Percentiles rank a stretch among this genome's conserved stretches.
Evolutionary conservation across 2,329 filamentous ascomycete genomes (phyloP).

Genomic region (Pseudogymnoascus sp.): DNA sequence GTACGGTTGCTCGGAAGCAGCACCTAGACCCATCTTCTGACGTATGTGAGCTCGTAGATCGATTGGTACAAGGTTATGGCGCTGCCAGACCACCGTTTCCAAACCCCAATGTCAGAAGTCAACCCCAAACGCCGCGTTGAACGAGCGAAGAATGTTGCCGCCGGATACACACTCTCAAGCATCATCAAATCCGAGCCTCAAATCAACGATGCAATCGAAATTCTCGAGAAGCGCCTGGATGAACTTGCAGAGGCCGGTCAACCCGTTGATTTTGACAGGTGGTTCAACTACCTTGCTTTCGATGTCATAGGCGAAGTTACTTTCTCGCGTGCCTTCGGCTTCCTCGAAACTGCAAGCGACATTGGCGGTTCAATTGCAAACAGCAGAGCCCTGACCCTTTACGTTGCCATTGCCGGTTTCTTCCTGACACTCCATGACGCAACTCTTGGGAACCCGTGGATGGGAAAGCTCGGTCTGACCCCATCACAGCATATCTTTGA

Average conservation of each 20-base stretch:
- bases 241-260: slow-evolving; percentile 13
- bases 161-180: slow-evolving; percentile 29
- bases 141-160: slow-evolving; percentile 29
- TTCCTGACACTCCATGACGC: slow-evolving; percentile 31
- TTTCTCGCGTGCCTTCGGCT: slow-evolving; percentile 24
- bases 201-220: slow-evolving; percentile 26
- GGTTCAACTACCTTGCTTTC: slow-evolving; percentile 23
- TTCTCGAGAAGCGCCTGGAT: slow-evolving; percentile 27
- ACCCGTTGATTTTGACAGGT: slow-evolving; percentile 21
- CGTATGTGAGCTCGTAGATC: background rate
- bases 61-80: slow-evolving; percentile 25
- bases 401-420: slow-evolving; percentile 31
- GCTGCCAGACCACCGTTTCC: slow-evolving; percentile 35
- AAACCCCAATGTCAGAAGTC: slow-evolving; percentile 35
- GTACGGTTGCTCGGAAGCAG: background rate
- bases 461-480: slow-evolving; percentile 31
- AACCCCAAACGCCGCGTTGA: slow-evolving; percentile 32
- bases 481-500: slow-evolving; percentile 35
- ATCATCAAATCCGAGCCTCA: slow-evolving; percentile 25
- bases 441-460: slow-evolving; percentile 33
- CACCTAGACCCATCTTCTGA: background rate
- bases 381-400: slow-evolving; percentile 25
- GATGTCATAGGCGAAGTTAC: slow-evolving; percentile 26
- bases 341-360: slow-evolving; percentile 26
- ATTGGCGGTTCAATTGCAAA: slow-evolving; percentile 33